These are phyloP conservation scores for Camellia japonica DNA, from an alignment of 148 eudicot genomes.

Conservation along the genomic window DNA sequence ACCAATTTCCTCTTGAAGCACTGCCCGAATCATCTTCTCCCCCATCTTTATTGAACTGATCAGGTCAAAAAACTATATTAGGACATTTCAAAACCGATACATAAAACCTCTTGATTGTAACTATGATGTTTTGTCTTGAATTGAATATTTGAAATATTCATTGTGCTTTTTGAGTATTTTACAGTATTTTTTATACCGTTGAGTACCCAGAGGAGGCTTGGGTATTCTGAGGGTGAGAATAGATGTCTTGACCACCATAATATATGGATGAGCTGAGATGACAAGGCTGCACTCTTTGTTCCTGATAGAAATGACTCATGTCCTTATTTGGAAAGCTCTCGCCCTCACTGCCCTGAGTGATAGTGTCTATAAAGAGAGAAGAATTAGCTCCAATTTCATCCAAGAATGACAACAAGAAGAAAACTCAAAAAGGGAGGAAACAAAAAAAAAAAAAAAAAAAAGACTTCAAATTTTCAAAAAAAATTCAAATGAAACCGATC, in stretches of 20 bases:
- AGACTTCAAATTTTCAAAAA: neutral
- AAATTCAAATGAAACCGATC: neutral
- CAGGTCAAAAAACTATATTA: neutral
- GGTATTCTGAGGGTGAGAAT: constrained; percentile 36
- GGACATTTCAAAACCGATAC: too few relatives aligned
- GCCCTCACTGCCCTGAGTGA: constrained; percentile 25
- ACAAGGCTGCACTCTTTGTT: constrained; percentile 58
- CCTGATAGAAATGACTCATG: constrained; percentile 32
- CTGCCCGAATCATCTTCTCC: constrained; percentile 75
- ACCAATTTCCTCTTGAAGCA: constrained; percentile 89
- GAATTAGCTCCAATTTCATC: neutral
- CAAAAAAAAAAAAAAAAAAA: neutral
- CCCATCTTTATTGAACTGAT: constrained; percentile 55
- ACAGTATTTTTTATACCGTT: constrained; percentile 26
- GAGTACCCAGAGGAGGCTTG: constrained; percentile 37
- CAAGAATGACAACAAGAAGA: neutral
- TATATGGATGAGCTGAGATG: constrained; percentile 84
- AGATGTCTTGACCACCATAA: constrained; percentile 85
- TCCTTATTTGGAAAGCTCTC: constrained; percentile 28
- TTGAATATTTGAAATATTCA: neutral
- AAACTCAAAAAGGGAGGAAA: neutral
- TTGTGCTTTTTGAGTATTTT: neutral
- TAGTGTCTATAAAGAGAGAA: constrained; percentile 13
- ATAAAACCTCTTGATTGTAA: neutral
- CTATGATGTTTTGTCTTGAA: neutral